A percentile compares a stretch with the other conserved stretches of the same genome.
Conservation (phyloP, 2,329 filamentous ascomycete species). For the Rutstroemia sp. region DNA sequence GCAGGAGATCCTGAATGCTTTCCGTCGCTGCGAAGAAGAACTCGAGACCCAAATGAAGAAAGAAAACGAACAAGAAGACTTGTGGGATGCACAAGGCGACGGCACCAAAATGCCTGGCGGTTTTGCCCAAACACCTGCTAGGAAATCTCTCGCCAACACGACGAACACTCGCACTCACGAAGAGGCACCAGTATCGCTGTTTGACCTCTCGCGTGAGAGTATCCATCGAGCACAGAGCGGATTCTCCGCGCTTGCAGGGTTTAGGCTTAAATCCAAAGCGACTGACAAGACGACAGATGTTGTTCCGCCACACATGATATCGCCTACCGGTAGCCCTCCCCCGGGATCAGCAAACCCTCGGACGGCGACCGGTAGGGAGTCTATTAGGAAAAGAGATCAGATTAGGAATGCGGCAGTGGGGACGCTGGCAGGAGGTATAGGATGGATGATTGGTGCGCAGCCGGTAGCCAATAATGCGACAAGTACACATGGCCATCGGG, state of each 20-base stretch:
- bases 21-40: conserved; percentile 72
- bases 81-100: conserved; percentile 62
- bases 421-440: conserved; percentile 59
- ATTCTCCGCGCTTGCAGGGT: conserved; percentile 42
- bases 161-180: conserved; percentile 36
- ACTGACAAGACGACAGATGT: conserved; percentile 1
- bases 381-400: conserved; percentile 65
- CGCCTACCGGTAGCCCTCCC: neutral
- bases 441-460: conserved; percentile 57
- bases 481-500: neutral
- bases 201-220: conserved; percentile 55
- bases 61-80: conserved; percentile 61
- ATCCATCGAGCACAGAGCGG: conserved; percentile 52
- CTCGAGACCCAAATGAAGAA: conserved; percentile 58
- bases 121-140: conserved; percentile 37
- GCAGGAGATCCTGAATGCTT: conserved; percentile 67
- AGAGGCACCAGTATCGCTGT: conserved; percentile 57
- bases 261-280: conserved; percentile 13
- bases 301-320: neutral
- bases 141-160: conserved; percentile 20
- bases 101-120: conserved; percentile 48
- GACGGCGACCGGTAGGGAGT: conserved; percentile 22
- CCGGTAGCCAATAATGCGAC: neutral
- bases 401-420: conserved; percentile 58
- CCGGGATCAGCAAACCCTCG: neutral